phyloP scores from a whole-genome alignment of 768 basidiomycete genomes.

The Fomitopsis pulvina region DNA sequence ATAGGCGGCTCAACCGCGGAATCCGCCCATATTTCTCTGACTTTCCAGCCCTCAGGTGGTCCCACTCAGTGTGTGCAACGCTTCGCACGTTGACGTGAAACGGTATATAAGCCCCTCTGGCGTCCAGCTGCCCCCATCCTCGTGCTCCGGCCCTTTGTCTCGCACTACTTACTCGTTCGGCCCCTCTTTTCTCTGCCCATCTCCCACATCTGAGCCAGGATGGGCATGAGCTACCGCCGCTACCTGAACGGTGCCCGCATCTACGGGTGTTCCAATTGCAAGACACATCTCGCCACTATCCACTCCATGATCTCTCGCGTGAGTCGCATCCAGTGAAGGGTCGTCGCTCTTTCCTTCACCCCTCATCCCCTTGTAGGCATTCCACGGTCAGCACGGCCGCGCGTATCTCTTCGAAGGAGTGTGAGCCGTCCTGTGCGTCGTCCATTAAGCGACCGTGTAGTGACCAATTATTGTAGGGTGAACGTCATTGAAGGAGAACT shows the following conservation, averaged over 20 bases:
- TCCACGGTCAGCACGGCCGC: conserved; percentile 94
- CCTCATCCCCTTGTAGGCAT: conserved; percentile 51
- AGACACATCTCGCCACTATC: conserved; percentile 86
- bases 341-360: not conserved
- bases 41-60: not conserved
- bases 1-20: conserved; percentile 3
- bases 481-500: conserved; percentile 89
- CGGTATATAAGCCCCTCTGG: conserved; percentile 1
- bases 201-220: conserved; percentile 25
- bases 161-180: not conserved
- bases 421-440: conserved; percentile 42
- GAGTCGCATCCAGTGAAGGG: conserved; percentile 28
- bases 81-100: conserved; percentile 2
- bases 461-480: conserved; percentile 46
- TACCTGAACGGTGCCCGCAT: conserved; percentile 83
- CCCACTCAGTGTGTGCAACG: not conserved
- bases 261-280: conserved; percentile 83
- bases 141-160: not conserved
- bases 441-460: not conserved
- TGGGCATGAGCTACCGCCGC: conserved; percentile 88
- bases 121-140: not conserved
- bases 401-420: conserved; percentile 93
- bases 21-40: not conserved
- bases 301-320: conserved; percentile 89
- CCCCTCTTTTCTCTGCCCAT: not conserved